Evolutionary conservation across 345 rosid species (phyloP).

Genomic region (Rubroshorea leprosula): DNA sequence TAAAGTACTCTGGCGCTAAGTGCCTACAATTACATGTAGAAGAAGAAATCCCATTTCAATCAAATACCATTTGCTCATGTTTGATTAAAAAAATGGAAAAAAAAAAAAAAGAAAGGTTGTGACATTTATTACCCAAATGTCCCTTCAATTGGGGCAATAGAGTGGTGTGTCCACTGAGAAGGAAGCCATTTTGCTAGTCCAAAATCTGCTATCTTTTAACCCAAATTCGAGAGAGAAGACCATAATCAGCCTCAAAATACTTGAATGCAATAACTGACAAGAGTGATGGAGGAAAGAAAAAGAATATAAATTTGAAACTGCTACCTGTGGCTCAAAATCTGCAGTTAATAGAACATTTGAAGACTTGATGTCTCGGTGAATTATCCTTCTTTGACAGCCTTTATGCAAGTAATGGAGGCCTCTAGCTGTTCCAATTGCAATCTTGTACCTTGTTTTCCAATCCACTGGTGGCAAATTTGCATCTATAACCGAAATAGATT

Average conservation of each 20-base stretch:
- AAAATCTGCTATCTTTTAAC: constrained; percentile 80
- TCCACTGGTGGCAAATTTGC: constrained; percentile 41
- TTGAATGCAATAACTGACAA: not conserved
- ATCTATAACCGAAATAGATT: too few relatives aligned
- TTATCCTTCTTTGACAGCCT: constrained; percentile 87
- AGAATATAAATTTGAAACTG: constrained; percentile 6
- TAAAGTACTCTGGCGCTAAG: constrained; percentile 91
- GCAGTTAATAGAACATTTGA: constrained; percentile 73
- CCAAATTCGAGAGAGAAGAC: not conserved
- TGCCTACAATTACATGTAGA: constrained; percentile 41
- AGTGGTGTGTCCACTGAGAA: constrained; percentile 97
- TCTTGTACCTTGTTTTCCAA: constrained; percentile 75
- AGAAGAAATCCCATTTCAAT: not conserved
- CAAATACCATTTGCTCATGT: not conserved
- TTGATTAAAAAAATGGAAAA: not conserved
- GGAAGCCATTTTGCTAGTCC: constrained; percentile 99
- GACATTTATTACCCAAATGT: constrained; percentile 79
- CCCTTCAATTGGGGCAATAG: constrained; percentile 97
- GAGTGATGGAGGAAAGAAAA: not conserved
- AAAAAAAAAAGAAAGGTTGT: not conserved
- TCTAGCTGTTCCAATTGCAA: constrained; percentile 76
- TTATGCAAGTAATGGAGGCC: constrained; percentile 87
- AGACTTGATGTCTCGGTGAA: constrained; percentile 90
- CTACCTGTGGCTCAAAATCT: constrained; percentile 76
- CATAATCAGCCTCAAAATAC: not conserved